phyloP scores from a whole-genome alignment of 2,329 filamentous ascomycete species.

The Fusarium sp. region DNA sequence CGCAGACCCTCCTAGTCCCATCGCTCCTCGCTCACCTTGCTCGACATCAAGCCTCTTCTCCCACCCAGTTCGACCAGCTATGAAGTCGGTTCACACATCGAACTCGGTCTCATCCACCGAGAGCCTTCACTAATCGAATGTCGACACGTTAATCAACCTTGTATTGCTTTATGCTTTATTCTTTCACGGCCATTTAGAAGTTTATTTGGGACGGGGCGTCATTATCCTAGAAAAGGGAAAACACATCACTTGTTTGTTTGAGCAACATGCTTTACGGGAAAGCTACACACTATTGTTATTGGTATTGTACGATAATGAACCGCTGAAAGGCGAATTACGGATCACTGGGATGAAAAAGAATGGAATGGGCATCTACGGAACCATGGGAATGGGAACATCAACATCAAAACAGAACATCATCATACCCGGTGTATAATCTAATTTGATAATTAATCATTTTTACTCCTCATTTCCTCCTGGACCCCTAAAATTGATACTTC shows the following conservation, averaged over 20 bases:
- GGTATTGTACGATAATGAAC: conserved; percentile 24
- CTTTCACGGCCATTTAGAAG: conserved; percentile 12
- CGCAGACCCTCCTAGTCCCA: conserved; percentile 50
- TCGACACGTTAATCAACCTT: not conserved
- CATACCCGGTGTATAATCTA: conserved; percentile 37
- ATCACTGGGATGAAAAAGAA: conserved; percentile 12
- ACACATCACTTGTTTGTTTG: conserved; percentile 13
- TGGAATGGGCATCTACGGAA: conserved; percentile 24
- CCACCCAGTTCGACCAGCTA: conserved; percentile 40
- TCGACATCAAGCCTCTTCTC: conserved; percentile 45
- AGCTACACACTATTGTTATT: conserved; percentile 8
- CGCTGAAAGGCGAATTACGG: no score
- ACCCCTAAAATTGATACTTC: conserved; percentile 2
- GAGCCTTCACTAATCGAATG: conserved; percentile 32
- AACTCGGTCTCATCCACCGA: conserved; percentile 44
- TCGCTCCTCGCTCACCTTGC: conserved; percentile 40
- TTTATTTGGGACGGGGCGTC: conserved; percentile 21
- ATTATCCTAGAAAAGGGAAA: conserved; percentile 11
- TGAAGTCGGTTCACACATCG: conserved; percentile 36
- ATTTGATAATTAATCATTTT: conserved; percentile 18
- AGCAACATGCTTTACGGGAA: conserved; percentile 12
- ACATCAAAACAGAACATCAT: conserved; percentile 17
- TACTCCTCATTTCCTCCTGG: not conserved
- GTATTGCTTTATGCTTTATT: conserved; percentile 13
- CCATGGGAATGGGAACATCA: conserved; percentile 18